A percentile compares a stretch with the other conserved stretches of the same genome.
Conservation (phyloP, 495 filamentous ascomycete species). For the Margaritispora aquatica region DNA sequence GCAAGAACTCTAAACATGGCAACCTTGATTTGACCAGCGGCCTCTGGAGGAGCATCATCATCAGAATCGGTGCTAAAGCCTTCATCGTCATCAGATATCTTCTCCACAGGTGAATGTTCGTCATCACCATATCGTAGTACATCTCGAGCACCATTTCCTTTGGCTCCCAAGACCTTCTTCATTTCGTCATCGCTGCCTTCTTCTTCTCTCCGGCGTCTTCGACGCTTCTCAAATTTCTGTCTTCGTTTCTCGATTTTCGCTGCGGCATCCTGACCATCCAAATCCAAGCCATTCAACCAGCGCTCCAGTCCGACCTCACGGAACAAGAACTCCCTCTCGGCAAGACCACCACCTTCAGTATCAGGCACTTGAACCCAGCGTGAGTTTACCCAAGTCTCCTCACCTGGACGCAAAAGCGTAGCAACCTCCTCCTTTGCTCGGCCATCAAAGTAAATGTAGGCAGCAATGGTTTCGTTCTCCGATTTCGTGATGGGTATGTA, state of each 20-base stretch:
- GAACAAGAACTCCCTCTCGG: conserved; percentile 95
- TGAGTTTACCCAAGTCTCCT: conserved; percentile 99
- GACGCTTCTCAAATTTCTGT: conserved; percentile 82
- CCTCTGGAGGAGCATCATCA: conserved; percentile 87
- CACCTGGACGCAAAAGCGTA: conserved; percentile 83
- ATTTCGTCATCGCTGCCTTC: conserved; percentile 40
- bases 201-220: conserved; percentile 55
- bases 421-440: conserved; percentile 94
- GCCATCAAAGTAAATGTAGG: conserved; percentile 99
- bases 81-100: conserved; percentile 56
- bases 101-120: conserved; percentile 63
- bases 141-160: conserved; percentile 28
- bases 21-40: conserved; percentile 96
- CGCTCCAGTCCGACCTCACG: conserved; percentile 93
- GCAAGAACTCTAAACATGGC: conserved; percentile 93
- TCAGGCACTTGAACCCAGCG: conserved; percentile 93
- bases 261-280: conserved; percentile 77
- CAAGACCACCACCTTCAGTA: conserved; percentile 86
- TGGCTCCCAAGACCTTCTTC: conserved; percentile 14
- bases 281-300: conserved; percentile 90
- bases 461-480: conserved; percentile 92
- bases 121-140: conserved; percentile 76
- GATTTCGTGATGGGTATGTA: conserved; percentile 86
- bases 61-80: conserved; percentile 59
- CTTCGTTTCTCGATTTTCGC: conserved; percentile 83